phyloP scores from a whole-genome alignment of 2,329 filamentous ascomycete genomes.

The Aureobasidium uvarum region DNA sequence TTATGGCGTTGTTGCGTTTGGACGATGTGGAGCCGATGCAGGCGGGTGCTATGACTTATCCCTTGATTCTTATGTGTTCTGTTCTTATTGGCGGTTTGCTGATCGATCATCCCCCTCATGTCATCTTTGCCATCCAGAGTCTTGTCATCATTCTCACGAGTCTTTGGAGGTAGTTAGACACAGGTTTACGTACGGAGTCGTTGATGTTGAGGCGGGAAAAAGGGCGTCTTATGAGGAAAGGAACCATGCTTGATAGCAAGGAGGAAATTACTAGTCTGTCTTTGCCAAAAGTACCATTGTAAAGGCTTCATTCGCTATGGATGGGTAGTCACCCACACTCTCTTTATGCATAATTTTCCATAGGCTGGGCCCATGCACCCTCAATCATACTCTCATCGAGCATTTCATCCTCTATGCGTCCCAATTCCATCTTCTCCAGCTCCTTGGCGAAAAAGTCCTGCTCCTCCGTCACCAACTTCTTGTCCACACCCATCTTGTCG shows the following conservation, averaged over 20 bases:
- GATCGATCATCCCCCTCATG: not conserved
- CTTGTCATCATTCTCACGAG: not conserved
- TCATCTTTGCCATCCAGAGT: not conserved
- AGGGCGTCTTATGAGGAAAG: not conserved
- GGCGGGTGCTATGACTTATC: not conserved
- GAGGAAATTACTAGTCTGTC: not conserved
- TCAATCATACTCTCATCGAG: conserved; percentile 24
- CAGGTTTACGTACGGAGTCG: not conserved
- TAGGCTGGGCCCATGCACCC: conserved; percentile 13
- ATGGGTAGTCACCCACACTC: not conserved
- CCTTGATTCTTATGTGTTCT: not conserved
- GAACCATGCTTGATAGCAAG: not conserved
- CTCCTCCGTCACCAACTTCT: conserved; percentile 44
- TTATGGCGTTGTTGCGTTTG: not conserved
- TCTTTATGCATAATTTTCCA: conserved; percentile 16
- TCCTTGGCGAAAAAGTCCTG: conserved; percentile 52
- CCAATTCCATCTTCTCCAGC: conserved; percentile 51
- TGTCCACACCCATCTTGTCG: conserved; percentile 63
- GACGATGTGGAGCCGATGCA: not conserved
- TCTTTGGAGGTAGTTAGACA: not conserved
- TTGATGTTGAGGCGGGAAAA: not conserved
- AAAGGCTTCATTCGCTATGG: not conserved
- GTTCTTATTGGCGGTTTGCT: not conserved
- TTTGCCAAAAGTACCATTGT: not conserved
- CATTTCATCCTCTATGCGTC: conserved; percentile 30